A percentile compares a stretch with the other conserved stretches of the same genome.
These are phyloP conservation scores for Allium sativum DNA, from an alignment of 106 monocot genomes.

Conservation along the genomic window DNA sequence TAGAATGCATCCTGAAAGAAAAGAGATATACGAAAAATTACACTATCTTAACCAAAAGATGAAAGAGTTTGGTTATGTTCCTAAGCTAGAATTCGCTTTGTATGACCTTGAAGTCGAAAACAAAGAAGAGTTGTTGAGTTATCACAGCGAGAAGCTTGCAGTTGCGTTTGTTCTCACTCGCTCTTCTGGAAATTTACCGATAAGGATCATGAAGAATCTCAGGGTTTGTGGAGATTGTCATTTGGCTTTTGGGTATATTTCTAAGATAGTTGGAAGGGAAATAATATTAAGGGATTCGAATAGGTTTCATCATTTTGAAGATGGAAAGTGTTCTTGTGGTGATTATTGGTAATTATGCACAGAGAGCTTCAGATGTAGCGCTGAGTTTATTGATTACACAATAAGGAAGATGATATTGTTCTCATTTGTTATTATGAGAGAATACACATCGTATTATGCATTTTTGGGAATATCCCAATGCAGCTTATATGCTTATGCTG, in stretches of 20 bases:
- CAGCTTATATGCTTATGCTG: no score
- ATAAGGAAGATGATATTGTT: not conserved
- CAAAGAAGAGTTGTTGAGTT: slow-evolving; percentile 67
- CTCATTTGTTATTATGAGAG: not conserved
- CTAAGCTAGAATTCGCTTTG: slow-evolving; percentile 42
- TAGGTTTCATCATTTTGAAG: slow-evolving; percentile 62
- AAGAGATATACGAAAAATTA: slow-evolving; percentile 45
- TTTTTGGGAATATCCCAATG: no score
- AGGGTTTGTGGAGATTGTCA: slow-evolving; percentile 81
- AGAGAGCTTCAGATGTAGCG: not conserved
- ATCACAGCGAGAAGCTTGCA: slow-evolving; percentile 69
- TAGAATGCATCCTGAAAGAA: slow-evolving; percentile 45
- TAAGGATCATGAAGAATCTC: slow-evolving; percentile 79
- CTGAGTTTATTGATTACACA: not conserved
- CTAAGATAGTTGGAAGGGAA: slow-evolving; percentile 44
- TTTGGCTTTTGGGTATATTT: slow-evolving; percentile 55
- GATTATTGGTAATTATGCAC: slow-evolving; percentile 40
- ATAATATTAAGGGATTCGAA: slow-evolving; percentile 47
- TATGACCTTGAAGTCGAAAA: slow-evolving; percentile 67
- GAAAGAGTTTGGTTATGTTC: slow-evolving; percentile 60
- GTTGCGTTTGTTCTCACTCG: slow-evolving; percentile 66
- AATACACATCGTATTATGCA: no score
- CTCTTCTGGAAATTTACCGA: slow-evolving; percentile 32
- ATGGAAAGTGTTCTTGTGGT: slow-evolving; percentile 57
- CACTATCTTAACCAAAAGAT: slow-evolving; percentile 32